A percentile compares a stretch with the other conserved stretches of the same genome.
Conservation (phyloP, 805 yeast genomes). For the Candida vaughaniae region DNA sequence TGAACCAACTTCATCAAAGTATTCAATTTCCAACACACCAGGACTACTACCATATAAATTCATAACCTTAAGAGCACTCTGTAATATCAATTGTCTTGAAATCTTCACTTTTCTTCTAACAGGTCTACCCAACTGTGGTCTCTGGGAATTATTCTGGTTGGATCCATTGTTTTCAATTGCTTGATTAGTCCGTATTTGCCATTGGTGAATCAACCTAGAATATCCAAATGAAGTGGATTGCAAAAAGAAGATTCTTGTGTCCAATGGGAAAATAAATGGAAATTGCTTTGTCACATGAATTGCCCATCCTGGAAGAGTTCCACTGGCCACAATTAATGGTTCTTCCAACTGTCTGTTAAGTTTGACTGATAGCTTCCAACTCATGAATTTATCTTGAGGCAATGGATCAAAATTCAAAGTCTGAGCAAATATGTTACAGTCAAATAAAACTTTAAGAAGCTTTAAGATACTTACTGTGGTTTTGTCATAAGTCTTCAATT, state of each 20-base stretch:
- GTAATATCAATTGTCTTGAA: slow-evolving; percentile 65
- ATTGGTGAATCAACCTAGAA: slow-evolving; percentile 73
- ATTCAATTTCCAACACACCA: slow-evolving; percentile 81
- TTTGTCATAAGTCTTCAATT: slow-evolving; percentile 22
- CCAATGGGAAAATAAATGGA: slow-evolving; percentile 84
- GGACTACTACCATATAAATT: slow-evolving; percentile 77
- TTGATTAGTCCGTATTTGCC: slow-evolving; percentile 55
- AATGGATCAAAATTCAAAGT: slow-evolving; percentile 6
- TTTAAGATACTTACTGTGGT: slow-evolving; percentile 42
- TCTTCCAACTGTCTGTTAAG: slow-evolving; percentile 86
- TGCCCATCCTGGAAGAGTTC: slow-evolving; percentile 83
- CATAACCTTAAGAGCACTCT: slow-evolving; percentile 77
- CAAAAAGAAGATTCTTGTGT: slow-evolving; percentile 70
- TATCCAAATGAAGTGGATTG: slow-evolving; percentile 91
- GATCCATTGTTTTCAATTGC: slow-evolving; percentile 28
- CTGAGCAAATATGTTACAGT: slow-evolving; percentile 28
- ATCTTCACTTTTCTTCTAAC: slow-evolving; percentile 78
- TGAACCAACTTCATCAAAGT: slow-evolving; percentile 88
- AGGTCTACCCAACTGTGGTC: slow-evolving; percentile 68
- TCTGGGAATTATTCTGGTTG: slow-evolving; percentile 12
- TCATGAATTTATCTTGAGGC: slow-evolving; percentile 46
- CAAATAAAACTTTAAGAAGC: slow-evolving; percentile 48
- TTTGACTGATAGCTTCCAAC: slow-evolving; percentile 82
- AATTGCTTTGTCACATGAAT: slow-evolving; percentile 67
- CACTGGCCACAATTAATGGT: slow-evolving; percentile 83